Base-by-base conservation (phyloP, 805 yeast species). In the Zygoascus tannicola region DNA sequence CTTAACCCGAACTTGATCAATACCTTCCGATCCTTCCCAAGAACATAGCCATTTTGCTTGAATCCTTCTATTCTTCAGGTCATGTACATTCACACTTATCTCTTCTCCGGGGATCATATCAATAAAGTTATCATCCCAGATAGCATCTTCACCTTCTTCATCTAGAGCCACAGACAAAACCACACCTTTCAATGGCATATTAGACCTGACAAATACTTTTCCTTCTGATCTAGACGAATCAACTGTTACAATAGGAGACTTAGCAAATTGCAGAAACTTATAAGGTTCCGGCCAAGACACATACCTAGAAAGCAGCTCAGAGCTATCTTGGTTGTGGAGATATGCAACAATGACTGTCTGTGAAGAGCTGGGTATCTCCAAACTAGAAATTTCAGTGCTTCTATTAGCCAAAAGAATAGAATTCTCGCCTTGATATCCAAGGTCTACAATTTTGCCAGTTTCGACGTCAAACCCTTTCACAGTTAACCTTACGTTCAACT, bases 41-140 rank as follows among this genome's bases (percentile, higher is more conserved):
- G 30, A 26, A 26, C 30, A 26, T 12, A 26, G 7, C 30, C 30
- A 26, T 26, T 26, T 26, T 7, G 30, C 30, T 8, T 7, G 7
- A 7, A 26, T 8, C 7, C 12, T 26, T 12, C 30, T 26, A 26
- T 33, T 19, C 19, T 33, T 41, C n/a, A 52, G 41, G 8, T 50
- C 53, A 21, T 35, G 36, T 14, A 43, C 53, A n/a, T 16, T 18
- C 30, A 59, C 50, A 16, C 41, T 36, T 16, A 40, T 35, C 5
- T 47, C 48, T 8, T 59, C 59, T 7, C 66, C 65, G 10, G 30
- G 30, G 14, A 43, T 41, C 26, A 43, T 26, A 20, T 43, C 45
- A 37, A 43, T 32, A 37, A 32, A 43, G 30, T 43, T 43, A 21
- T 43, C 45, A 16, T 43, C 36, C 45, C 45, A 43, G 5, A 15